Evolutionary conservation across 2,329 filamentous ascomycete genomes (phyloP).

Genomic region (Hyphodiscus sp.): DNA sequence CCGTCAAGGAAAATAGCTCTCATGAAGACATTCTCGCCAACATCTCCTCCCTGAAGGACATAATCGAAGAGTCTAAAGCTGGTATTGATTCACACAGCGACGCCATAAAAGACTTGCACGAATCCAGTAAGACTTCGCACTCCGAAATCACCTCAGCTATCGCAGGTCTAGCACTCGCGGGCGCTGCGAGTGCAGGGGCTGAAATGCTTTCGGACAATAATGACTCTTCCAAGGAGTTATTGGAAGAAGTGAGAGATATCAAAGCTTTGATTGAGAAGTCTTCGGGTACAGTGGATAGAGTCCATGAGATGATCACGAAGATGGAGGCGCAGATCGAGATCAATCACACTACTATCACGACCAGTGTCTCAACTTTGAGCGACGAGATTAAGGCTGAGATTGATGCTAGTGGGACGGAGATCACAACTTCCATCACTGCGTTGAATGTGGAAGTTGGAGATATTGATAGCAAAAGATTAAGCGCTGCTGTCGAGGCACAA

Average conservation of each 20-base stretch:
- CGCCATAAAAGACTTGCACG: constrained; percentile 20
- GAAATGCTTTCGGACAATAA: constrained; percentile 3
- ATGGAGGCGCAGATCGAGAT: constrained; percentile 21
- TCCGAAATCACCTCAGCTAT: constrained; percentile 19
- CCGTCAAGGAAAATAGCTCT: constrained; percentile 11
- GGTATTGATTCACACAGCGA: constrained; percentile 14
- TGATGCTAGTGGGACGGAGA: constrained; percentile 19
- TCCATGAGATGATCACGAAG: constrained; percentile 10
- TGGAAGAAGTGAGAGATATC: constrained; percentile 19
- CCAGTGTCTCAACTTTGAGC: constrained; percentile 18
- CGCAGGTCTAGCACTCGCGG: constrained; percentile 16
- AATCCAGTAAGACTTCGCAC: constrained; percentile 17
- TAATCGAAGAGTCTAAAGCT: constrained; percentile 20
- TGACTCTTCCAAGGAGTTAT: constrained; percentile 11
- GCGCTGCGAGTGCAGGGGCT: constrained; percentile 18
- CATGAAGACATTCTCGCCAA: constrained; percentile 16
- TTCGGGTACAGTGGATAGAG: constrained; percentile 8
- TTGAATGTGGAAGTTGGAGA: constrained; percentile 9
- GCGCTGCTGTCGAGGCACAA: constrained; percentile 3
- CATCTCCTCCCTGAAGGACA: constrained; percentile 19
- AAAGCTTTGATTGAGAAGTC: constrained; percentile 14
- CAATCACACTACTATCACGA: constrained; percentile 23
- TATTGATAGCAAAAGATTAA: constrained; percentile 9
- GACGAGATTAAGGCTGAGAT: constrained; percentile 24
- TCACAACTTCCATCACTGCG: constrained; percentile 13